Conservation (phyloP, 148 eudicot species). For the Polygonum aviculare region DNA sequence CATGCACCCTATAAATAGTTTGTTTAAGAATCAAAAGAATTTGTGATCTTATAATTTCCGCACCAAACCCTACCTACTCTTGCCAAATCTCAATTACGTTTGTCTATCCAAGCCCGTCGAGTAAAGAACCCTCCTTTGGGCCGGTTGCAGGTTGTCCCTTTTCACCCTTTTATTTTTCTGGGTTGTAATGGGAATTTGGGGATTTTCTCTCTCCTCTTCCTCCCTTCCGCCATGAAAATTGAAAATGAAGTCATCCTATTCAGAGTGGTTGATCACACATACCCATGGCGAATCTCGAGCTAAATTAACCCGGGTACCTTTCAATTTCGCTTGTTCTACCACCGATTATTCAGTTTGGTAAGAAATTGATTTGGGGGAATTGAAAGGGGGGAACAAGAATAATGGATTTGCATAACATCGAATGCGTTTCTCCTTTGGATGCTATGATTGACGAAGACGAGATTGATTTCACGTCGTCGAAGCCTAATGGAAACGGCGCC, state of each 20-base stretch:
- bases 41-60: background rate
- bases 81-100: background rate
- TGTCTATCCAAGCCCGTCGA: background rate
- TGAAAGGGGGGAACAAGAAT: background rate
- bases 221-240: background rate
- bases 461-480: constrained; percentile 39
- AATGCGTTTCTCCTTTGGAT: constrained; percentile 57
- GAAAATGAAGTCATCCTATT: background rate
- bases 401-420: constrained; percentile 72
- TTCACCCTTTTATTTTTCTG: background rate
- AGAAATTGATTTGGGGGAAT: background rate
- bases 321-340: background rate
- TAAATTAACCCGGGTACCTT: background rate
- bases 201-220: constrained; percentile 8
- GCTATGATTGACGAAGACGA: constrained; percentile 58
- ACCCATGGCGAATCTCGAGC: background rate
- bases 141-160: background rate
- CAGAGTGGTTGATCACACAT: background rate
- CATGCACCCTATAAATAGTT: no score
- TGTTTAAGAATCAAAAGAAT: background rate
- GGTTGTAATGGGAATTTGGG: constrained; percentile 9
- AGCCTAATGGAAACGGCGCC: constrained; percentile 29
- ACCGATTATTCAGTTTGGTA: background rate
- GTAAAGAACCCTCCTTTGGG: background rate
- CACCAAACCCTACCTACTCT: background rate